Evolutionary conservation across 208 protist species (phyloP).

Genomic region (Angomonas ambiguus): DNA sequence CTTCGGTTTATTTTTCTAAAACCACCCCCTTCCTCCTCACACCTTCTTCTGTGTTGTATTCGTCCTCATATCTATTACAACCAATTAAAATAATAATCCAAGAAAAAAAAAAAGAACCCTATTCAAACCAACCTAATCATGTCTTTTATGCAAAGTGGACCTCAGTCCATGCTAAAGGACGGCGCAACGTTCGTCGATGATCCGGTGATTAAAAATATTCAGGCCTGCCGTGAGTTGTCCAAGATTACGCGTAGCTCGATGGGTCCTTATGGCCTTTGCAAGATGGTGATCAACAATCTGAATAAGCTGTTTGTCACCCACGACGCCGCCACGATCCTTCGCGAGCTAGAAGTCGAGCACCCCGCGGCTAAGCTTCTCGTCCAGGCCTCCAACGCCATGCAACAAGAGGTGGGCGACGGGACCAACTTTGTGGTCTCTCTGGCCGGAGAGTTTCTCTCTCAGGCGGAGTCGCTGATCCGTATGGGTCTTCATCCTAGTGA

Average conservation of each 20-base stretch:
- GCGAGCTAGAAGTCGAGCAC: constrained; percentile 98
- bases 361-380: constrained; percentile 99
- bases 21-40: no score
- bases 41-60: no score
- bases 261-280: constrained; percentile 99
- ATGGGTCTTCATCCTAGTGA: constrained; percentile 98
- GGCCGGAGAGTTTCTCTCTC: constrained; percentile 97
- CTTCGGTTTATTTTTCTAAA: no score
- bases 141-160: constrained; percentile 90
- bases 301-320: constrained; percentile 99
- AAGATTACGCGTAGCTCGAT: constrained; percentile 97
- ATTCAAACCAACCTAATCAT: constrained; percentile 27
- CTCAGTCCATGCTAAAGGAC: constrained; percentile 90
- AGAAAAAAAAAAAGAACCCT: no score
- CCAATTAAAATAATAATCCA: not conserved
- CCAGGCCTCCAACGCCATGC: constrained; percentile 98
- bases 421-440: constrained; percentile 99
- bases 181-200: constrained; percentile 92
- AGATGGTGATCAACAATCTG: constrained; percentile 99
- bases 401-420: constrained; percentile 98
- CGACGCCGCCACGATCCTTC: constrained; percentile 99
- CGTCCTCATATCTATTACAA: no score
- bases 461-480: constrained; percentile 96
- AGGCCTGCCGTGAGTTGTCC: constrained; percentile 96
- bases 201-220: constrained; percentile 98